Evolutionary conservation across 2,329 filamentous ascomycete genomes (phyloP).

Genomic region (Botrytis galanthina): DNA sequence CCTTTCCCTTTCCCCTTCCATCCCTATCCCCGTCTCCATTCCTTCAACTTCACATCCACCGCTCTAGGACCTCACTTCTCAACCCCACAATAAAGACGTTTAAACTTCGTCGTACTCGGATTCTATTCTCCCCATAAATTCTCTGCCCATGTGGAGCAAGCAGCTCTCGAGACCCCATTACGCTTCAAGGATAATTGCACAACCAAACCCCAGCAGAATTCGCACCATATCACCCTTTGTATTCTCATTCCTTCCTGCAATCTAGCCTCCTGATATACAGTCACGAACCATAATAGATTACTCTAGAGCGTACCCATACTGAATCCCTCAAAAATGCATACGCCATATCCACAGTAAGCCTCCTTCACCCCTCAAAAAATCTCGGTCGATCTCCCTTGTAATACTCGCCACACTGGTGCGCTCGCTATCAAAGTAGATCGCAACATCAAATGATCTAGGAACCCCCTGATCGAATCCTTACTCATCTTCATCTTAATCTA

Average conservation of each 20-base stretch:
- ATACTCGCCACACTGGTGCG: neutral
- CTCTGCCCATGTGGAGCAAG: neutral
- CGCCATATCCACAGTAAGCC: neutral
- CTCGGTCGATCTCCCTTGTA: neutral
- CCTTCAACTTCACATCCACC: neutral
- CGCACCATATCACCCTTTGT: neutral
- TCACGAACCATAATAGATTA: neutral
- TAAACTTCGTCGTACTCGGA: neutral
- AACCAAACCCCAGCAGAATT: neutral
- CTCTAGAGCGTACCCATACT: neutral
- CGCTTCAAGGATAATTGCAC: neutral
- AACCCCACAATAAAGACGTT: neutral
- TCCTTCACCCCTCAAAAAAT: neutral
- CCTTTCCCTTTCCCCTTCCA: neutral
- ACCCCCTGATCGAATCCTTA: neutral
- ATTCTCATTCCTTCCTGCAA: neutral
- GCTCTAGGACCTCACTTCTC: neutral
- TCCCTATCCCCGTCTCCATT: neutral
- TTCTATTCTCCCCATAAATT: neutral
- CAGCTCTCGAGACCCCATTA: neutral
- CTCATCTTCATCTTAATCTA: neutral
- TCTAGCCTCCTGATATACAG: neutral
- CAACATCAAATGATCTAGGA: neutral
- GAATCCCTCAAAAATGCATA: neutral
- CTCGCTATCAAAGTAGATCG: neutral